Base-by-base conservation (phyloP, 2,329 filamentous ascomycete genomes). In the Lasiodiplodia citricola region DNA sequence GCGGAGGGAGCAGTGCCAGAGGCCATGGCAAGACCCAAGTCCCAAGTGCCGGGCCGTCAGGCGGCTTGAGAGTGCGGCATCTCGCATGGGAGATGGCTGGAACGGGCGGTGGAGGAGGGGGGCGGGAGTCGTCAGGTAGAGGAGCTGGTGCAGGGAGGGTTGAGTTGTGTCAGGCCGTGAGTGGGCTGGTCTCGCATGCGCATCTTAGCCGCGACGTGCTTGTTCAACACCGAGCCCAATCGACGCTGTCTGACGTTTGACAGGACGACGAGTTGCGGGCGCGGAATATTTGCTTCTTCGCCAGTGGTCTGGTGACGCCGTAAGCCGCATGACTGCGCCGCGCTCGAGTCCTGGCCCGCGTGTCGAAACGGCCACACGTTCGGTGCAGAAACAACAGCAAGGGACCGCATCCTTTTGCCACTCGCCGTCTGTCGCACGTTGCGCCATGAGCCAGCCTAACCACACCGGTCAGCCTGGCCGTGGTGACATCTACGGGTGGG, bases 101-200 rank as follows among this genome's bases (percentile, higher is more conserved):
- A 51, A 50, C 25, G 25, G 41, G 41, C n/a, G 54, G 54, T 35
- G 52, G 52, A 56, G 52, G 52, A n/a, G 21, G 51, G 31, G 54
- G 25, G 54, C 31, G 28, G 56, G 37, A 58, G 37, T 58, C 56
- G 56, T 23, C 35, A 41, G 35, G 56, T 28, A 41, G 35, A 60
- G 57, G 25, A 14, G 41, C 13, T 5, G 41, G 58, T 63, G 44
- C 58, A 63, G 44, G 58, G 58, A 50, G 58, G 41, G 11, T 37
- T 23, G 60, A 54, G 28, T 16, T 68, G 66, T 68, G 66, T 62
- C 66, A 55, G 55, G 66, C 55, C 28, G 55, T 68, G 66, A 62
- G 35, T 68, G 66, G 66, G 35, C 47, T 28, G 44, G 66, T 68
- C 62, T 68, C 66, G 66, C 56, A 38, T 28, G 65, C 28, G 28